Percentiles rank a stretch among this genome's conserved stretches.
Evolutionary conservation across 1,284 basidiomycete species (phyloP).

Genomic region (Agaricales sp.): DNA sequence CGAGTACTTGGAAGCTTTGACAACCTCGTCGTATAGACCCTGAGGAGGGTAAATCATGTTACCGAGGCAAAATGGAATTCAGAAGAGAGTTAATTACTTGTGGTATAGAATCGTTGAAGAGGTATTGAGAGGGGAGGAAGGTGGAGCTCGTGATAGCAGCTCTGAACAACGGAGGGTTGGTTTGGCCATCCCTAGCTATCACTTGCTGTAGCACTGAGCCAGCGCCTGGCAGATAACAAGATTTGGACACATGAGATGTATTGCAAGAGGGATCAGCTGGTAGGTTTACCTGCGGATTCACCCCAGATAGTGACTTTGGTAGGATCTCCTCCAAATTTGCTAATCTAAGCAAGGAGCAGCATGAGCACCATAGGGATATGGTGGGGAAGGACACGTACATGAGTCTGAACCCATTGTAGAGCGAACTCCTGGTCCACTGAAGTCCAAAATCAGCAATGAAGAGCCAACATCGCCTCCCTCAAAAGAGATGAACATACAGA

Average conservation of each 20-base stretch:
- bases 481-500: conserved; percentile 10
- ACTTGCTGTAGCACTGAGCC: conserved; percentile 8
- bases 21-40: not conserved
- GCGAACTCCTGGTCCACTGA: conserved; percentile 10
- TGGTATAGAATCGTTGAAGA: conserved; percentile 8
- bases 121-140: conserved; percentile 15
- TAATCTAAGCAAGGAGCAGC: not conserved
- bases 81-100: not conserved
- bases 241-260: not conserved
- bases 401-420: conserved; percentile 10
- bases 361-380: not conserved
- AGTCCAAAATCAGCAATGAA: not conserved
- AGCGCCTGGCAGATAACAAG: conserved; percentile 6
- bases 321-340: not conserved
- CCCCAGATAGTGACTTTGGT: too few species aligned
- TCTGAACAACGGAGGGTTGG: conserved; percentile 8
- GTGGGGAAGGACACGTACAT: not conserved
- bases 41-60: not conserved
- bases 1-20: not conserved
- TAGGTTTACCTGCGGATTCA: conserved; percentile 18
- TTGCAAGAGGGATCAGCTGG: not conserved
- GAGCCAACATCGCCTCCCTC: not conserved
- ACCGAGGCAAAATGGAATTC: not conserved
- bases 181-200: conserved; percentile 6
- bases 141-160: conserved; percentile 16